Percentiles rank a stretch among this genome's conserved stretches.
phyloP scores from a whole-genome alignment of 257 asterid genomes.

The Penstemon barbatus region DNA sequence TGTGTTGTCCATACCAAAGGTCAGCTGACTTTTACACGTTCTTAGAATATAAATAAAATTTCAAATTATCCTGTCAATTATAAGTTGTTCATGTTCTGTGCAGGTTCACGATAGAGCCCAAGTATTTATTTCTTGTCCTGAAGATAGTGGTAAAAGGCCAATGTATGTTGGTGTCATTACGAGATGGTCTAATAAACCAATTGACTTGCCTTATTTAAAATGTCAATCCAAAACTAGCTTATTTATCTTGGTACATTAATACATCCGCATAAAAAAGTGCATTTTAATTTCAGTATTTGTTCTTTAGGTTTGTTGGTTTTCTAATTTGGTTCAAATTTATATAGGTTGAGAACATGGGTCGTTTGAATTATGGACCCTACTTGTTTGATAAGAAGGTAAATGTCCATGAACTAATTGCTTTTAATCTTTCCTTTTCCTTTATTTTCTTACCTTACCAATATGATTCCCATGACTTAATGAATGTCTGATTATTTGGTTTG shows the following conservation, averaged over 20 bases:
- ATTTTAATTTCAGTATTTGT: too few relatives aligned
- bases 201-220: conserved; percentile 54
- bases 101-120: conserved; percentile 99
- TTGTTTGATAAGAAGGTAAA: conserved; percentile 83
- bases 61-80: conserved; percentile 14
- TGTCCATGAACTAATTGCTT: conserved; percentile 14
- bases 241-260: conserved; percentile 61
- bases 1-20: conserved; percentile 72
- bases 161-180: conserved; percentile 61
- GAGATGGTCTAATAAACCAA: conserved; percentile 74
- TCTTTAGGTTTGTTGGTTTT: background rate
- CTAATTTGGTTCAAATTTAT: background rate
- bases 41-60: background rate
- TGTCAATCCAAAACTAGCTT: conserved; percentile 53
- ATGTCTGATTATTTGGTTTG: conserved; percentile 31
- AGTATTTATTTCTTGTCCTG: conserved; percentile 77
- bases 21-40: conserved; percentile 29
- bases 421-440: background rate
- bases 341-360: conserved; percentile 99
- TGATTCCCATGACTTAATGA: background rate
- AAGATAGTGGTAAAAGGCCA: conserved; percentile 54
- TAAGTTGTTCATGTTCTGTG: conserved; percentile 26
- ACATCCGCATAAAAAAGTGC: background rate
- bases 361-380: conserved; percentile 77
- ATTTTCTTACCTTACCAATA: background rate